A percentile compares a stretch with the other conserved stretches of the same genome.
phyloP scores from a whole-genome alignment of 805 yeast genomes.

The Pichia eremophila region DNA sequence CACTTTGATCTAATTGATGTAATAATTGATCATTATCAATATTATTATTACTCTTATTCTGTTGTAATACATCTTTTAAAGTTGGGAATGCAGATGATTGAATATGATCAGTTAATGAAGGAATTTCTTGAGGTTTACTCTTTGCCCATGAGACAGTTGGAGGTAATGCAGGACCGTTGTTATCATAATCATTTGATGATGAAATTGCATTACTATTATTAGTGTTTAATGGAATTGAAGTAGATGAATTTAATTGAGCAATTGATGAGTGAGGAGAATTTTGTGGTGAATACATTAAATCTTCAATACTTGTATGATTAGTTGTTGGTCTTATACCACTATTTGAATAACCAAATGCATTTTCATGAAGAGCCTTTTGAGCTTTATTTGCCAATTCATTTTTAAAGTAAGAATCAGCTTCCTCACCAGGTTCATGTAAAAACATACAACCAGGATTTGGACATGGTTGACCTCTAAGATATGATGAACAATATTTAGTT shows the following conservation, averaged over 20 bases:
- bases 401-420: slow-evolving; percentile 92
- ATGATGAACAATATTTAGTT: slow-evolving; percentile 95
- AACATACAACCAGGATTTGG: slow-evolving; percentile 99
- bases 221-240: background rate
- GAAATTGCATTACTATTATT: background rate
- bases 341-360: background rate
- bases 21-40: background rate
- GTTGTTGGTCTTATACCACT: background rate
- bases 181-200: slow-evolving; percentile 5
- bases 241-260: slow-evolving; percentile 3
- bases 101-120: slow-evolving; percentile 12
- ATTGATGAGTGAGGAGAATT: slow-evolving; percentile 15
- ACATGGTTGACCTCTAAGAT: slow-evolving; percentile 88
- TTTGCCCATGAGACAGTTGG: slow-evolving; percentile 62
- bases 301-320: slow-evolving; percentile 19
- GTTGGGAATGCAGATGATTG: slow-evolving; percentile 43
- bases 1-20: slow-evolving; percentile 15
- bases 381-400: slow-evolving; percentile 60
- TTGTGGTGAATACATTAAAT: slow-evolving; percentile 6
- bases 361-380: background rate
- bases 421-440: slow-evolving; percentile 98
- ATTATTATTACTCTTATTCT: slow-evolving; percentile 8
- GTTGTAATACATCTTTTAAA: slow-evolving; percentile 21
- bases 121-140: slow-evolving; percentile 5
- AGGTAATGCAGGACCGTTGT: slow-evolving; percentile 38